phyloP scores from a whole-genome alignment of 2,329 filamentous ascomycete genomes.

The Aureobasidium sp. region DNA sequence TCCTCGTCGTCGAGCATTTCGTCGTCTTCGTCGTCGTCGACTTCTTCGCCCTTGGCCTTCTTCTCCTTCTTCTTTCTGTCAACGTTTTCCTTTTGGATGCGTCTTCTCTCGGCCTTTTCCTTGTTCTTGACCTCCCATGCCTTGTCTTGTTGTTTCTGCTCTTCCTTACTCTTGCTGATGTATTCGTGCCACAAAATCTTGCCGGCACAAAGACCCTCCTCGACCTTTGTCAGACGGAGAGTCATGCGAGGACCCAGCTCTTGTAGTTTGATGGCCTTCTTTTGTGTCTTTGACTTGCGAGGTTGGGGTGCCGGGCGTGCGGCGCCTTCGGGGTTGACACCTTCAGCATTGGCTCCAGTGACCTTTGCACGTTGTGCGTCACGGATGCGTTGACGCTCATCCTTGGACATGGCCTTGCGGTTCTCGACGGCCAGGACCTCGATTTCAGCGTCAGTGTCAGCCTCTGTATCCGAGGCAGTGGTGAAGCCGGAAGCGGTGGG shows the following conservation, averaged over 20 bases:
- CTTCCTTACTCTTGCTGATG: conserved; percentile 71
- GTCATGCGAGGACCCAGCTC: conserved; percentile 88
- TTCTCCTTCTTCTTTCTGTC: conserved; percentile 70
- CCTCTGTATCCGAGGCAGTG: conserved; percentile 85
- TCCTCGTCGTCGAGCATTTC: conserved; percentile 33
- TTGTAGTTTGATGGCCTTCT: conserved; percentile 80
- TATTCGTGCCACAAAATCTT: conserved; percentile 98
- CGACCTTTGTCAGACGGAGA: conserved; percentile 85
- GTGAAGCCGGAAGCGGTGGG: conserved; percentile 72
- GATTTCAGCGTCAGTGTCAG: conserved; percentile 91
- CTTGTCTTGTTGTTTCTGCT: conserved; percentile 70
- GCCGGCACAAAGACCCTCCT: conserved; percentile 83
- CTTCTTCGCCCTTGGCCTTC: conserved; percentile 33
- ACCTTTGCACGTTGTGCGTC: conserved; percentile 13
- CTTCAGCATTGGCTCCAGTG: conserved; percentile 13
- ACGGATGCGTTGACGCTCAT: conserved; percentile 37
- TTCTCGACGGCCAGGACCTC: conserved; percentile 61
- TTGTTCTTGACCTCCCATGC: conserved; percentile 69
- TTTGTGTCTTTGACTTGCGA: conserved; percentile 51
- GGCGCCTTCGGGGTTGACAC: conserved; percentile 16
- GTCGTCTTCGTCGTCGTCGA: conserved; percentile 32
- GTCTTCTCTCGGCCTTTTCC: conserved; percentile 74
- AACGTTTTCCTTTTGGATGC: conserved; percentile 81
- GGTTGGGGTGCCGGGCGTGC: conserved; percentile 31
- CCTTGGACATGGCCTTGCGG: conserved; percentile 52